Base-by-base conservation (phyloP, 768 basidiomycete species). In the Sporobolomyces roseus region DNA sequence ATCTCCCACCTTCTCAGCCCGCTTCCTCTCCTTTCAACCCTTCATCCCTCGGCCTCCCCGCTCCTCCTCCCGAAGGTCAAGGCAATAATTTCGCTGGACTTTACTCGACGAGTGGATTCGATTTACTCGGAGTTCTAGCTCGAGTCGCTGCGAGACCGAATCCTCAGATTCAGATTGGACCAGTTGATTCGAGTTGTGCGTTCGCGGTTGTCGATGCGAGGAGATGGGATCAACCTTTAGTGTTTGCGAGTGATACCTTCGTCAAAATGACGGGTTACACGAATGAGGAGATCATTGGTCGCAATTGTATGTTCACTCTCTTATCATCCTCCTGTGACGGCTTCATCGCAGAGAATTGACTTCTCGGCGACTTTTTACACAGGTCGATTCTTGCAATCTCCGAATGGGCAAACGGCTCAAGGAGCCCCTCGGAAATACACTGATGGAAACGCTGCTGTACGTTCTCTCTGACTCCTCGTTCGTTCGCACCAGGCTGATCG, bases 61-160 rank as follows among this genome's bases (percentile, higher is more conserved):
- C 53, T 0, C 71, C 71, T 2, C 71, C 71, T 4, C 59, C 63
- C 8, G 25, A n/a, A 2, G 71, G 67, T 1, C 16, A 32, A 50
- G 62, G 56, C 29, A 74, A 49, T 52, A 79, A 73, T 43, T 73
- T 73, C 49, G 71, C 80, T 1, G 81, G 81, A 3, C 82, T 97
- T 3, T 99, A 99, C 80, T 94, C 92, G 2, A 81, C 86, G 1
- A 89, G 91, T 2, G 96, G 94, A 4, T 97, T 96, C 71, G 94
- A 98, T 77, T 82, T 94, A 61, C 81, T 99, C 50, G 85, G 88
- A 35, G 83, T 97, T 48, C 83, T 98, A 27, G 83, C 88, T 10
- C 84, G 91, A 16, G 87, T 98, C 13, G 86, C 84, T 4, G 84
- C 82, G 17, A 84, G 93, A 9, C 85, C 86, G 0, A 84, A 88